phyloP scores from a whole-genome alignment of 768 basidiomycete genomes.

The Suillus brevipes region DNA sequence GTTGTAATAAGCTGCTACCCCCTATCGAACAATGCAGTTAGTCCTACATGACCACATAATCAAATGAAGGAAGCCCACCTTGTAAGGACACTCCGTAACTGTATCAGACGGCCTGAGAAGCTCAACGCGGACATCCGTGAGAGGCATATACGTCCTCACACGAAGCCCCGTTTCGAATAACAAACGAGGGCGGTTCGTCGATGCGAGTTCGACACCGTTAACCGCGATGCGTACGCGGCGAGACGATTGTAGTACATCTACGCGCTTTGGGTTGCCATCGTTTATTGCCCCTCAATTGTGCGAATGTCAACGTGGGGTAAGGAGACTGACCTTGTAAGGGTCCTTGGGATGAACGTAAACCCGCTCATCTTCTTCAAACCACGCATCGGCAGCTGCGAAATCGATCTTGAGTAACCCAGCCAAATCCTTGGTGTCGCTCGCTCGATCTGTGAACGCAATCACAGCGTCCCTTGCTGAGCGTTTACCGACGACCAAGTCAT shows the following conservation, averaged over 20 bases:
- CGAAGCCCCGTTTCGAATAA: conserved; percentile 60
- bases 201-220: conserved; percentile 62
- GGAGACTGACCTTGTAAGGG: conserved; percentile 57
- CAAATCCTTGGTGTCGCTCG: conserved; percentile 36
- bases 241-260: conserved; percentile 62
- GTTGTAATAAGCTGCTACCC: conserved; percentile 58
- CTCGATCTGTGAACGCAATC: conserved; percentile 30
- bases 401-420: conserved; percentile 49
- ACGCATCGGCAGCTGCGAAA: conserved; percentile 51
- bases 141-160: conserved; percentile 61
- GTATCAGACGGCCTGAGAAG: conserved; percentile 48
- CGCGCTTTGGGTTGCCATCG: conserved; percentile 40
- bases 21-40: conserved; percentile 37
- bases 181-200: conserved; percentile 52
- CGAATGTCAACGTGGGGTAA: not conserved
- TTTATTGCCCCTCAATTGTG: not conserved
- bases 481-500: conserved; percentile 48
- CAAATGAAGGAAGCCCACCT: conserved; percentile 39
- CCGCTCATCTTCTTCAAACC: conserved; percentile 51
- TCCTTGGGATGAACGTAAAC: conserved; percentile 64
- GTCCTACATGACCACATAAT: not conserved
- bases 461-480: conserved; percentile 41
- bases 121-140: conserved; percentile 53
- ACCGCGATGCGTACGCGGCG: conserved; percentile 60
- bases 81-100: conserved; percentile 60